Evolutionary conservation across 2,329 filamentous ascomycete species (phyloP).

Genomic region (Calonectria hawksworthii): DNA sequence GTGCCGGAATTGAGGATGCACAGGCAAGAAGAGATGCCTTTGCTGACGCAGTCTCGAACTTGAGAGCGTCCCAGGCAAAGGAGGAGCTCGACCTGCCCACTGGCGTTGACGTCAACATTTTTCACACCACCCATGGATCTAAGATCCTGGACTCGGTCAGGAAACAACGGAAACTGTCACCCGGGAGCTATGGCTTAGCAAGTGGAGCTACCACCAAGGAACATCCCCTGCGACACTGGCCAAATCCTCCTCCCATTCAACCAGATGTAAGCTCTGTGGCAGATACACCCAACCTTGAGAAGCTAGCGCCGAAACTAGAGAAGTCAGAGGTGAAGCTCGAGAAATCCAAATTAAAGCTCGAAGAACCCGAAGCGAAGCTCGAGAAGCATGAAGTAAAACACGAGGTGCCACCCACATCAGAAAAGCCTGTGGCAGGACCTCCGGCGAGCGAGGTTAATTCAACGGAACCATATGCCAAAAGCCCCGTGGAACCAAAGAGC

Average conservation of each 20-base stretch:
- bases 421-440: slow-evolving; percentile 1
- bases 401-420: neutral
- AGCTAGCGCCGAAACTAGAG: slow-evolving; percentile 14
- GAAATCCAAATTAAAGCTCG: neutral
- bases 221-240: slow-evolving; percentile 55
- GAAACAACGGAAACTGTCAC: slow-evolving; percentile 40
- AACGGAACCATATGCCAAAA: slow-evolving; percentile 9
- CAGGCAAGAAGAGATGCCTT: slow-evolving; percentile 24
- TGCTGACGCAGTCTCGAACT: slow-evolving; percentile 22
- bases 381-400: slow-evolving; percentile 4
- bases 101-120: slow-evolving; percentile 62
- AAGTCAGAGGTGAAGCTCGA: neutral
- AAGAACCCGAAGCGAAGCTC: slow-evolving; percentile 1
- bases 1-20: neutral
- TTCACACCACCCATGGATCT: slow-evolving; percentile 62
- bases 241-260: slow-evolving; percentile 41
- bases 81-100: slow-evolving; percentile 54
- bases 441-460: neutral
- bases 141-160: slow-evolving; percentile 58
- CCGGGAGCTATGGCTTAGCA: slow-evolving; percentile 21
- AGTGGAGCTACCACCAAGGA: slow-evolving; percentile 49
- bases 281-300: slow-evolving; percentile 14
- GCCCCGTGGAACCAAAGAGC: slow-evolving; percentile 10
- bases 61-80: slow-evolving; percentile 28
- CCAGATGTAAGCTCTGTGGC: slow-evolving; percentile 16